Evolutionary conservation across 768 basidiomycete genomes (phyloP).

Genomic region (Boletus edulis): DNA sequence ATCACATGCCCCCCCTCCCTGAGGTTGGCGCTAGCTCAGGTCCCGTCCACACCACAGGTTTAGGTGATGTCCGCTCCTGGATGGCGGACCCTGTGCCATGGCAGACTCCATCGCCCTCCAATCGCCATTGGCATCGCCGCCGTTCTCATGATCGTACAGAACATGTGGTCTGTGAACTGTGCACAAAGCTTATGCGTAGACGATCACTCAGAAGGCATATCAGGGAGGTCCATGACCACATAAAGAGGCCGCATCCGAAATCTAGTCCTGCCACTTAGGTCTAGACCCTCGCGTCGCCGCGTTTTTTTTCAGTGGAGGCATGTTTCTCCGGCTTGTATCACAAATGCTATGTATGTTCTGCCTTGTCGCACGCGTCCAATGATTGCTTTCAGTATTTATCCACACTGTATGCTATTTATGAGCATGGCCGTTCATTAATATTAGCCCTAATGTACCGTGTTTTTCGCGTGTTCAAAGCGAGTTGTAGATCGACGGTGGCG

Average conservation of each 20-base stretch:
- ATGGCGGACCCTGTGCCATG: slow-evolving; percentile 3
- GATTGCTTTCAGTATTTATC: not conserved
- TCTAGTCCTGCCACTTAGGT: not conserved
- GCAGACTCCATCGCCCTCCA: slow-evolving; percentile 1
- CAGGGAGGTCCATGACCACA: slow-evolving; percentile 15
- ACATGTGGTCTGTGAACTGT: slow-evolving; percentile 1
- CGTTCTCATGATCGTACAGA: not conserved
- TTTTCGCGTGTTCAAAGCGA: not conserved
- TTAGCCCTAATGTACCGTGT: not conserved
- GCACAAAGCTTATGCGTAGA: slow-evolving; percentile 13
- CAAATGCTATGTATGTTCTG: not conserved
- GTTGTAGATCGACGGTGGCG: not conserved
- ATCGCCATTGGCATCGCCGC: not conserved
- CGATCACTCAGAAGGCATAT: slow-evolving; percentile 20
- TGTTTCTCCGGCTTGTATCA: not conserved
- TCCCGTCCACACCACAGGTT: not conserved
- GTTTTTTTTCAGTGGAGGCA: not conserved
- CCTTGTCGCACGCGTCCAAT: not conserved
- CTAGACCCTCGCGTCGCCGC: not conserved
- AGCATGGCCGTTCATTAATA: not conserved
- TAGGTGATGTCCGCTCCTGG: not conserved
- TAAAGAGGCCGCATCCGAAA: slow-evolving; percentile 13
- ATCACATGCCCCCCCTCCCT: not conserved
- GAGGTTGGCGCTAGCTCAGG: not conserved
- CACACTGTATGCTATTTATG: not conserved